phyloP scores from a whole-genome alignment of 805 yeast genomes.

The Teunomyces lycoperdinae region DNA sequence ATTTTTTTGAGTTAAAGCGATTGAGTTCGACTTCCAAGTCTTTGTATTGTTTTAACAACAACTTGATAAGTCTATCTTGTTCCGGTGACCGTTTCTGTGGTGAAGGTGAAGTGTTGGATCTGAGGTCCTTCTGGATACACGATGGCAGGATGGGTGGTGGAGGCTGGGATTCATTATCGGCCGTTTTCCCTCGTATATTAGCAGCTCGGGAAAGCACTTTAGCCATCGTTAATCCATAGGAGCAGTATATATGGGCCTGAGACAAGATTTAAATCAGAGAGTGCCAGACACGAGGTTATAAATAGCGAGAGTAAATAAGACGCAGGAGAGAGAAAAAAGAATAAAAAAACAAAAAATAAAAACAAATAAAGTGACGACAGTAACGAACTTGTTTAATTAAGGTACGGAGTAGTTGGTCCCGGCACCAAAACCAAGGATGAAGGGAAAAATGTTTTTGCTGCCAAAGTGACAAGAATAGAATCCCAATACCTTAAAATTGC shows the following conservation, averaged over 20 bases:
- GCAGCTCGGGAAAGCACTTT: constrained; percentile 18
- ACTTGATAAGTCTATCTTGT: constrained; percentile 18
- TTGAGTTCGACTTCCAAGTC: constrained; percentile 41
- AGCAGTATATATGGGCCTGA: neutral
- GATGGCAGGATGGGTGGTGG: constrained; percentile 5
- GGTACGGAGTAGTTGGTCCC: neutral
- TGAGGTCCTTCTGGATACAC: constrained; percentile 3
- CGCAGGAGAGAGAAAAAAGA: neutral
- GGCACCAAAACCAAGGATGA: neutral
- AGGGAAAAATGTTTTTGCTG: neutral
- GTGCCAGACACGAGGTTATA: neutral
- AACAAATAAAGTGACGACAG: neutral
- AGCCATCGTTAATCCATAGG: constrained; percentile 11
- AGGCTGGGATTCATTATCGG: neutral
- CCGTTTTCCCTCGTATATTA: constrained; percentile 13
- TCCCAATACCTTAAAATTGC: neutral
- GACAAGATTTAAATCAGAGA: neutral
- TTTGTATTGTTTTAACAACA: constrained; percentile 31
- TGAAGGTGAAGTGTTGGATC: neutral
- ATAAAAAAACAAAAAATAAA: neutral
- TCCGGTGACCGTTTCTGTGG: constrained; percentile 9
- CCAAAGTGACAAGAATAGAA: neutral
- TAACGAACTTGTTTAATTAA: neutral
- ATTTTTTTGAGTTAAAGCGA: constrained; percentile 41
- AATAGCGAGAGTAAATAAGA: neutral